phyloP scores from a whole-genome alignment of 768 basidiomycete species.

The Brasilioporus rufonigricans region DNA sequence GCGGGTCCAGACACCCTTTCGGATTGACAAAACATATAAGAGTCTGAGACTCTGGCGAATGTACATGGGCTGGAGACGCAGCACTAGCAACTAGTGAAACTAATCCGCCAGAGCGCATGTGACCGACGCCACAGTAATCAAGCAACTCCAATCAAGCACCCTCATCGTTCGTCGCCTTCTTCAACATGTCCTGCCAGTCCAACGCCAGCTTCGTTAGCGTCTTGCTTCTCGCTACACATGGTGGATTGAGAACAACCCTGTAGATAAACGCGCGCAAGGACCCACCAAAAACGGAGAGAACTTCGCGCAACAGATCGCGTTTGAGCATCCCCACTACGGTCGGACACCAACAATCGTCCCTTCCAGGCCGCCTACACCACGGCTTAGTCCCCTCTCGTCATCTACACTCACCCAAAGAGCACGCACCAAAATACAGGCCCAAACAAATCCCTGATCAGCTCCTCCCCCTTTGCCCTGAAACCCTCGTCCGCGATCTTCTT shows the following conservation, averaged over 20 bases:
- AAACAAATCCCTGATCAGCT: constrained; percentile 84
- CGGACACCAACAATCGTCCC: constrained; percentile 64
- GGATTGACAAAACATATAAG: too few relatives aligned
- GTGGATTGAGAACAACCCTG: constrained; percentile 5
- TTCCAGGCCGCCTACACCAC: constrained; percentile 57
- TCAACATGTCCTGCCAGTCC: constrained; percentile 82
- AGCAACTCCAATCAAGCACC: constrained; percentile 3
- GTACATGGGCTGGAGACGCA: neutral
- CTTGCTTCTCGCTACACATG: constrained; percentile 61
- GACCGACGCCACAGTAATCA: neutral
- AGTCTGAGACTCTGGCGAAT: neutral
- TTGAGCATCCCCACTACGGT: constrained; percentile 70
- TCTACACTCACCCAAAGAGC: neutral
- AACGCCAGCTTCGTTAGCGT: constrained; percentile 69
- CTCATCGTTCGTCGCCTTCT: constrained; percentile 58
- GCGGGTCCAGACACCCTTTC: neutral
- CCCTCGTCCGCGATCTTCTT: constrained; percentile 88
- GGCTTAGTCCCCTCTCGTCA: neutral
- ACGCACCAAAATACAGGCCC: constrained; percentile 89
- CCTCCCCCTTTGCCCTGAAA: constrained; percentile 84
- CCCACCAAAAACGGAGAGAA: constrained; percentile 76
- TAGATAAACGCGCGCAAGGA: constrained; percentile 3
- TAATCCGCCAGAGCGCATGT: neutral
- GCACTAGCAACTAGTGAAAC: too few relatives aligned
- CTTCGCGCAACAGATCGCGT: constrained; percentile 80